Evolutionary conservation across 2,329 filamentous ascomycete genomes (phyloP).

Genomic region (Onygena corvina): DNA sequence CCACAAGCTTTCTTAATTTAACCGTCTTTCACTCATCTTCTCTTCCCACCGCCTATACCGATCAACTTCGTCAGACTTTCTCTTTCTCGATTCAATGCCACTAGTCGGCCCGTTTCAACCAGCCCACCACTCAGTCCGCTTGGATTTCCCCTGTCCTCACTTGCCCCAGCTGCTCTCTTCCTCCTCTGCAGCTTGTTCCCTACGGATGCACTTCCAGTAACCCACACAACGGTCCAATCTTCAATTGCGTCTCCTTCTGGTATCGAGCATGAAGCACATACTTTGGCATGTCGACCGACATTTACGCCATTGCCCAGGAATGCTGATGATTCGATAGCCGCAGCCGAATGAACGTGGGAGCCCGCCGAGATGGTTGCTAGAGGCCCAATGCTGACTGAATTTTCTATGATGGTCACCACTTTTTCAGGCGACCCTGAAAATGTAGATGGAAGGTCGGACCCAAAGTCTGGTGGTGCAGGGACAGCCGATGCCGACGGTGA

Average conservation of each 20-base stretch:
- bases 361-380: constrained; percentile 28
- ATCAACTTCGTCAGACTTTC: constrained; percentile 56
- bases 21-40: constrained; percentile 4
- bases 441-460: neutral
- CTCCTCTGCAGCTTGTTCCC: constrained; percentile 24
- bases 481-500: constrained; percentile 1
- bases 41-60: constrained; percentile 15
- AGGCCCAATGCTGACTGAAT: constrained; percentile 30
- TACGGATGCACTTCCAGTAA: constrained; percentile 38
- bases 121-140: constrained; percentile 25
- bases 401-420: constrained; percentile 23
- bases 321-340: constrained; percentile 37
- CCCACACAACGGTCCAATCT: constrained; percentile 59
- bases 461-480: neutral
- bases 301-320: constrained; percentile 25
- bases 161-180: constrained; percentile 28
- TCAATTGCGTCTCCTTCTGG: constrained; percentile 47
- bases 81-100: constrained; percentile 54
- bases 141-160: constrained; percentile 1
- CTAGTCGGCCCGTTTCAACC: constrained; percentile 51
- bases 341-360: constrained; percentile 29
- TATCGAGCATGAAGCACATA: constrained; percentile 53
- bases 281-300: constrained; percentile 50
- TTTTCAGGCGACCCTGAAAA: constrained; percentile 4
- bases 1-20: too few species aligned